Conservation (phyloP, 1,139 yeast genomes). For the Hyphopichia fennica region DNA sequence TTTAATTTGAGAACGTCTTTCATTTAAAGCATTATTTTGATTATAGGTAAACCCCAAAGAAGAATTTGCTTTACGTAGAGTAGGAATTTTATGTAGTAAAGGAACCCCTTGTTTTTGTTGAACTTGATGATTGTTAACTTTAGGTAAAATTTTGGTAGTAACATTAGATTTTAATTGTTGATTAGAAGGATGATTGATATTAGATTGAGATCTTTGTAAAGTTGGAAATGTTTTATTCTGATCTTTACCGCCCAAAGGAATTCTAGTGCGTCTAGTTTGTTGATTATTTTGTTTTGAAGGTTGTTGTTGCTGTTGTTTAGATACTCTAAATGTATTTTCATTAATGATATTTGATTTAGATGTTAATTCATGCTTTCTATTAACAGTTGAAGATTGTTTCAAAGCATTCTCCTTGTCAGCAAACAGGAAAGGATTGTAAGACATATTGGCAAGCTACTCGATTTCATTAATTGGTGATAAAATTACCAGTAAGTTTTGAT, state of each 20-base stretch:
- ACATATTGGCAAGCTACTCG: background rate
- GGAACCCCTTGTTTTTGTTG: background rate
- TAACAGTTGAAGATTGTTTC: background rate
- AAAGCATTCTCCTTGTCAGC: conserved; percentile 5
- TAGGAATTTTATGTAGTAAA: conserved; percentile 16
- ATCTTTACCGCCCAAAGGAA: conserved; percentile 54
- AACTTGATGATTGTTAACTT: background rate
- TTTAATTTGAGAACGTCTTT: conserved; percentile 1
- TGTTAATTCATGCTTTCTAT: background rate
- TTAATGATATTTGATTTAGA: background rate
- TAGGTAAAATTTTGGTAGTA: background rate
- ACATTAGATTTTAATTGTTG: background rate
- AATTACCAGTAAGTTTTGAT: background rate
- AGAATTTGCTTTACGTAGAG: conserved; percentile 37
- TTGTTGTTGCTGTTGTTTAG: background rate
- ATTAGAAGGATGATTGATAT: conserved; percentile 11
- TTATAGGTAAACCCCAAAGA: conserved; percentile 36
- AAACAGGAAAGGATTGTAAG: background rate
- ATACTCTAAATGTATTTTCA: conserved; percentile 2
- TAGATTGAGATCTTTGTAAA: conserved; percentile 36
- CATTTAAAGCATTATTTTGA: conserved; percentile 5
- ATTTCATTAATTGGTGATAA: background rate
- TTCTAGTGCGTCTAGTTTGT: conserved; percentile 18
- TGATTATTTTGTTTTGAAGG: background rate
- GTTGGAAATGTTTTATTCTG: conserved; percentile 32